Evolutionary conservation across 371 early-diverging fungal species (phyloP).

Genomic region (Zopfochytrium polystomum): DNA sequence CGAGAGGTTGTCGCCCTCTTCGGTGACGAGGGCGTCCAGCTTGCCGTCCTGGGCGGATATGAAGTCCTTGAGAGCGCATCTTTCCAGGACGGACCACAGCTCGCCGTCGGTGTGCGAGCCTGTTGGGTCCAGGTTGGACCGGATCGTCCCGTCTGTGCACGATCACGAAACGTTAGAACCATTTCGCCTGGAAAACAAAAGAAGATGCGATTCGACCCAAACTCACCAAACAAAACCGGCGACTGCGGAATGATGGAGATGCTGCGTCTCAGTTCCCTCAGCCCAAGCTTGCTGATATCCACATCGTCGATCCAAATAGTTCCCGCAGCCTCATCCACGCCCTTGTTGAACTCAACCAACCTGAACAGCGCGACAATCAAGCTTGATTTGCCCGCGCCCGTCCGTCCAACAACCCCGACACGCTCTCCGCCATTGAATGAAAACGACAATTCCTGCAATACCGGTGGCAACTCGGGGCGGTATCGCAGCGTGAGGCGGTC

Average conservation of each 20-base stretch:
- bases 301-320: too few species aligned
- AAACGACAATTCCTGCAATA: conserved; percentile 31
- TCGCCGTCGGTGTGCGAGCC: conserved; percentile 35
- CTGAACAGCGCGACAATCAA: conserved; percentile 24
- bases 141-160: conserved; percentile 44
- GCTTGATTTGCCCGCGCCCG: conserved; percentile 33
- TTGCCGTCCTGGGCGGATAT: conserved; percentile 15
- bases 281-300: conserved; percentile 32
- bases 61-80: conserved; percentile 22
- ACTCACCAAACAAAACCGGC: conserved; percentile 58
- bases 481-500: too few species aligned
- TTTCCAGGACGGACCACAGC: conserved; percentile 42
- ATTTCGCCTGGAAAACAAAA: not conserved
- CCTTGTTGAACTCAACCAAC: conserved; percentile 20
- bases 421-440: conserved; percentile 25
- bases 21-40: too few species aligned
- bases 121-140: conserved; percentile 26
- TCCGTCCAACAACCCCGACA: conserved; percentile 33
- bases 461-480: too few species aligned
- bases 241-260: conserved; percentile 67
- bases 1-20: conserved; percentile 37
- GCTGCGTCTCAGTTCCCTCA: conserved; percentile 47
- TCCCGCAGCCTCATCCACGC: conserved; percentile 23
- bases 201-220: not conserved
- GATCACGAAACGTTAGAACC: conserved; percentile 26